Percentiles rank a stretch among this genome's conserved stretches.
phyloP scores from a whole-genome alignment of 495 filamentous ascomycete species.

The Podospora bellae-mahoneyi region DNA sequence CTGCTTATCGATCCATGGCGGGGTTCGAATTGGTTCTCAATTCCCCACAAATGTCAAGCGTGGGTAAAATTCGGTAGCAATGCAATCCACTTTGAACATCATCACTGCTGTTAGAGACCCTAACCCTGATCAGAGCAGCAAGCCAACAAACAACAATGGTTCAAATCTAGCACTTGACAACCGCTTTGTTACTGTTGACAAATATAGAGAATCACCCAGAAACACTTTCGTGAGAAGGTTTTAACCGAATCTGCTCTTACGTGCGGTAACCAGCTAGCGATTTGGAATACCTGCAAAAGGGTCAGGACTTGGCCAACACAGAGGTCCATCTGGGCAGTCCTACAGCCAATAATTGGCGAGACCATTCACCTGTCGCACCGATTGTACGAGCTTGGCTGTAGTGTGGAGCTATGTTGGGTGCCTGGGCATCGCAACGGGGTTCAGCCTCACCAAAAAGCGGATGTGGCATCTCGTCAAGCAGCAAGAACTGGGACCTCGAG shows the following conservation, averaged over 20 bases:
- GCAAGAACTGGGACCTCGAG: background rate
- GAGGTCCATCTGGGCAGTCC: background rate
- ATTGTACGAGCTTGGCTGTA: background rate
- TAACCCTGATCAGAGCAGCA: background rate
- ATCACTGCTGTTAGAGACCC: background rate
- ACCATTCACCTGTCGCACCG: background rate
- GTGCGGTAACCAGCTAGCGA: background rate
- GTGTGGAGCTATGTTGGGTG: background rate
- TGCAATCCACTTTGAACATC: background rate
- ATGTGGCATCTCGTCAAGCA: background rate
- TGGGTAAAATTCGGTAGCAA: background rate
- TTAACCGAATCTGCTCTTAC: too few species aligned
- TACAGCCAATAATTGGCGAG: constrained; percentile 2
- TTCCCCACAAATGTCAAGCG: background rate
- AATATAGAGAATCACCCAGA: too few species aligned
- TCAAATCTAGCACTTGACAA: background rate
- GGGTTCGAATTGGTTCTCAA: background rate
- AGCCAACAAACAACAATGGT: background rate
- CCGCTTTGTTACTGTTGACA: background rate
- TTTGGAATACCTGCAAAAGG: background rate
- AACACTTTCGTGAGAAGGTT: too few species aligned
- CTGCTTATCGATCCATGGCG: constrained; percentile 9
- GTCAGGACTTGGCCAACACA: background rate
- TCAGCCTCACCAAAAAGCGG: background rate
- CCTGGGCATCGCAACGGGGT: background rate